phyloP scores from a whole-genome alignment of 2,329 filamentous ascomycete genomes.

The Calonectria henricotiae region DNA sequence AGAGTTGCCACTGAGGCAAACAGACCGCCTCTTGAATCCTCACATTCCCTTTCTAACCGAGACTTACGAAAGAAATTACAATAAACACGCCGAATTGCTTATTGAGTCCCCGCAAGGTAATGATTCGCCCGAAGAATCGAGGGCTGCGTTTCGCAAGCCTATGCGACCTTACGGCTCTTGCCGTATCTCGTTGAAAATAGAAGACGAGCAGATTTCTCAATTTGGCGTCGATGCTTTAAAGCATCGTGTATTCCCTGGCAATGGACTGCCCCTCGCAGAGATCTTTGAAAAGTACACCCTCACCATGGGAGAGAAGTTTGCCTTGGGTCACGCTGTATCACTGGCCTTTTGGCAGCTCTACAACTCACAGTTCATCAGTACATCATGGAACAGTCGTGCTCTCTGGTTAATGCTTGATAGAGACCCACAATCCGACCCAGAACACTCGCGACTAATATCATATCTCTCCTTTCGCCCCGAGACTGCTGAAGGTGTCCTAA shows the following conservation, averaged over 20 bases:
- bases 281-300: conserved; percentile 23
- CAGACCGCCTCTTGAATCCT: too few relatives aligned
- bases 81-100: too few relatives aligned
- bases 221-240: not conserved
- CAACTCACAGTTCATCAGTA: conserved; percentile 35
- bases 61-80: too few relatives aligned
- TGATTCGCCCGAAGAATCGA: too few relatives aligned
- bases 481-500: not conserved
- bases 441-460: not conserved
- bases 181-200: conserved; percentile 10
- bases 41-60: too few relatives aligned
- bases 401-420: conserved; percentile 41
- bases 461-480: conserved; percentile 22
- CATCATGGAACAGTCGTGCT: conserved; percentile 34
- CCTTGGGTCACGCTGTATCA: conserved; percentile 32
- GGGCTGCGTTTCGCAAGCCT: too few relatives aligned
- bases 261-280: conserved; percentile 2
- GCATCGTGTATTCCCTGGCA: not conserved
- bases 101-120: too few relatives aligned
- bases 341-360: conserved; percentile 40
- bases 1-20: too few relatives aligned
- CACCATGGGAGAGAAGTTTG: conserved; percentile 32
- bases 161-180: not conserved
- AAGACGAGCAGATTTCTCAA: not conserved
- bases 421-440: not conserved